Percentiles rank a stretch among this genome's conserved stretches.
Conservation (phyloP, 202 grass and related monocot genomes). For the Digitaria exilis region DNA sequence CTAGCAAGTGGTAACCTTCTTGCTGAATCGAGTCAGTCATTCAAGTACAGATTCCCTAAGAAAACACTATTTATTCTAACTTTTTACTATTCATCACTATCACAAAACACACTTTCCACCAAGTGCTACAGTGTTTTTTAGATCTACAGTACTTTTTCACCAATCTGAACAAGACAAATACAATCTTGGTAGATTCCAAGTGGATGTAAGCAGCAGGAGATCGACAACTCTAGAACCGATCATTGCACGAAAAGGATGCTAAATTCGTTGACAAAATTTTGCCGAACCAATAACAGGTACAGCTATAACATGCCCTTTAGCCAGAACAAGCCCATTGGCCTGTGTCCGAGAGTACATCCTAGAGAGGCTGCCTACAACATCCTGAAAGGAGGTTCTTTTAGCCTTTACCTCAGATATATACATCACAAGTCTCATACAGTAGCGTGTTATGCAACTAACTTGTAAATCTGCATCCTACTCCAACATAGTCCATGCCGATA, state of each 20-base stretch:
- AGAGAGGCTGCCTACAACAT: conserved; percentile 22
- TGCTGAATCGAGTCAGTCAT: too few relatives aligned
- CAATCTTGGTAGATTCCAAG: neutral
- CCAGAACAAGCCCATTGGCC: neutral
- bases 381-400: neutral
- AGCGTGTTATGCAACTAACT: conserved; percentile 1
- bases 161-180: too few relatives aligned
- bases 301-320: neutral
- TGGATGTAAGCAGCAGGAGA: neutral
- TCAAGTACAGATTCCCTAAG: too few relatives aligned
- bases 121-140: too few relatives aligned
- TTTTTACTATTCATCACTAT: too few relatives aligned
- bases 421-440: conserved; percentile 2
- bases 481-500: neutral
- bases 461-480: neutral
- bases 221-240: neutral
- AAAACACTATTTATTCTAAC: too few relatives aligned
- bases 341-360: too few relatives aligned
- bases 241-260: neutral
- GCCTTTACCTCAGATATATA: conserved; percentile 4
- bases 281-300: conserved; percentile 10
- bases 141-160: too few relatives aligned
- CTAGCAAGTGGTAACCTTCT: too few relatives aligned
- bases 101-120: too few relatives aligned
- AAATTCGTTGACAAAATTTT: conserved; percentile 39